These are phyloP conservation scores for Penicillium freii DNA, from an alignment of 2,329 filamentous ascomycete genomes.

Conservation along the genomic window DNA sequence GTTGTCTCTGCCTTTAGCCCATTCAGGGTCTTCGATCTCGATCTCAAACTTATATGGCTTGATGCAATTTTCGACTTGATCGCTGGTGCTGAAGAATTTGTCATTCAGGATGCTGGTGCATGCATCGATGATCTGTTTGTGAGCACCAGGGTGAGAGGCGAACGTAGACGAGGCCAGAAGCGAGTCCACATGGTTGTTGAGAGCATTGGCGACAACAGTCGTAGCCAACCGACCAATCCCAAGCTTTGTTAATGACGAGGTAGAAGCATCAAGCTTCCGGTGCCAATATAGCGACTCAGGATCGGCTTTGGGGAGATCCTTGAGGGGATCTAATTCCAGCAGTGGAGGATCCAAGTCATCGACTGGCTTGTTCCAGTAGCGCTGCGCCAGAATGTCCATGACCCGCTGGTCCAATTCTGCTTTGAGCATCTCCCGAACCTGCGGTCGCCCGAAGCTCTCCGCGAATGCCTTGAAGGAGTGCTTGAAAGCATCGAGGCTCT, in stretches of 20 bases:
- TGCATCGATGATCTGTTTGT: conserved; percentile 88
- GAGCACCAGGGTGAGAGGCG: conserved; percentile 83
- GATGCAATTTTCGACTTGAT: conserved; percentile 98
- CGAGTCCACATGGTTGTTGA: conserved; percentile 78
- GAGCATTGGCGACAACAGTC: conserved; percentile 81
- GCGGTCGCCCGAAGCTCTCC: conserved; percentile 80
- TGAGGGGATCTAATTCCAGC: conserved; percentile 69
- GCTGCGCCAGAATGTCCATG: conserved; percentile 83
- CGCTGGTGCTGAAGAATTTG: conserved; percentile 92
- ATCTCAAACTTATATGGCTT: conserved; percentile 99
- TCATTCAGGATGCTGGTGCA: conserved; percentile 88
- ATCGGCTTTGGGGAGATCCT: conserved; percentile 79
- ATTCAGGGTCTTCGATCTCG: conserved; percentile 87
- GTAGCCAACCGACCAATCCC: conserved; percentile 91
- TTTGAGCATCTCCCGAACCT: conserved; percentile 88
- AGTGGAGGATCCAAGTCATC: conserved; percentile 69
- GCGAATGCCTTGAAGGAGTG: conserved; percentile 95
- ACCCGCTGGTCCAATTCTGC: conserved; percentile 92
- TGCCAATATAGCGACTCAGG: conserved; percentile 87
- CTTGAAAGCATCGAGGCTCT: conserved; percentile 94
- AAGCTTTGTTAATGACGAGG: conserved; percentile 85
- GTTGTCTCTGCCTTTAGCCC: conserved; percentile 80
- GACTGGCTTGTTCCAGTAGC: conserved; percentile 97
- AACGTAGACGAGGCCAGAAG: conserved; percentile 82
- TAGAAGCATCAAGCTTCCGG: conserved; percentile 88